Base-by-base conservation (phyloP, 495 filamentous ascomycete species). In the Xylaria acuta region DNA sequence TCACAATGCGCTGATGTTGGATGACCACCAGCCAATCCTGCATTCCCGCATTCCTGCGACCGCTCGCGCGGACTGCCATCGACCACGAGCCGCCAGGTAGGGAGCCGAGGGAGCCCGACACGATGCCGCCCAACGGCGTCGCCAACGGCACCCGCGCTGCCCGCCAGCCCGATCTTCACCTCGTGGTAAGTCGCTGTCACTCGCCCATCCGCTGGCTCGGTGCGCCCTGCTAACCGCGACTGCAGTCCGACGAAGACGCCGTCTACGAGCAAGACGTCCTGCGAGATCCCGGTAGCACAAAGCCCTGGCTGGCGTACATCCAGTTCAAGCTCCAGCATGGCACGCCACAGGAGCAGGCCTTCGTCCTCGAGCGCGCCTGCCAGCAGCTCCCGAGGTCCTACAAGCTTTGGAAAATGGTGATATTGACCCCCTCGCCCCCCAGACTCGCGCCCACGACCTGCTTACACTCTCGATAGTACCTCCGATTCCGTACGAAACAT, bases 321-420 rank as follows among this genome's bases (percentile, higher is more conserved):
- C 92, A 95, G 75, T 93, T 92, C 87, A 98, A 98, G 84, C 80
- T 91, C 75, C 92, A 94, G 75, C 90, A 95, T 87, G 95, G 94
- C 75, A 93, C 88, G 40, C 81, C 94, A 64, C 92, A 94, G 49
- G 95, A 98, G 82, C 95, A 97, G 80, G 93, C 94, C 63, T 99
- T 97, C 83, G 92, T 97, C 8, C 91, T 97, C 84, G 97, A 99
- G 83, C 88, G 97, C 73, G 95, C 97, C 43, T 97, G 94, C 79
- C 86, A 89, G 74, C 90, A 95, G 74, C 88, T 98, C 38, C 97
- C 97, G 47, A 89, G 97, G 72, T 98, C 94, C 32, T 98, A 97
- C 82, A 99, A 98, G 85, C 84, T 99, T 34, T 99, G 97, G 97
- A 99, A 98, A 84, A 92, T 95, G 90, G 93, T 95, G 84, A 60